These are phyloP conservation scores for Sclerotinia subarctica DNA, from an alignment of 2,329 filamentous ascomycete genomes.

Conservation along the genomic window DNA sequence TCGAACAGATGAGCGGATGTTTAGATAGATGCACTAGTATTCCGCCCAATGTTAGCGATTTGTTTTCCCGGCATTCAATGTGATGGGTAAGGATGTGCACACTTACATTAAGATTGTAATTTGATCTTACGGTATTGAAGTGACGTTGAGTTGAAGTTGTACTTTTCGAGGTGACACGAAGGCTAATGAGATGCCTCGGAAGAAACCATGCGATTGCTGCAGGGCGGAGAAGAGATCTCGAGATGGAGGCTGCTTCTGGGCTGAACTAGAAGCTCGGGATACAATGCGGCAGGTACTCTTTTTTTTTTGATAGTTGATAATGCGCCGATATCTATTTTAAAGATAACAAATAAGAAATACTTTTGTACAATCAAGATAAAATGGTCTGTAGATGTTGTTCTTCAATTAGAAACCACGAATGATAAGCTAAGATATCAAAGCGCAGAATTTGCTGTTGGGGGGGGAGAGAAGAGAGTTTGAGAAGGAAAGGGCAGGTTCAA, in stretches of 20 bases:
- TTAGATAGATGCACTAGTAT: neutral
- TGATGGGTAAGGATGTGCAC: neutral
- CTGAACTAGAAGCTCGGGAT: conserved; percentile 22
- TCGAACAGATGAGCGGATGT: neutral
- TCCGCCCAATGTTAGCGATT: neutral
- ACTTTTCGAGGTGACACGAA: conserved; percentile 26
- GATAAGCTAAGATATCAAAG: conserved; percentile 7
- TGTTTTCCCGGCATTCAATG: neutral
- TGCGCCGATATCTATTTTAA: conserved; percentile 1
- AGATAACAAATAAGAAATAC: neutral
- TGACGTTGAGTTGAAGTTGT: conserved; percentile 20
- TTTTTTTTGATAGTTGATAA: conserved; percentile 18
- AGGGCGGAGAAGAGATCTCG: conserved; percentile 21
- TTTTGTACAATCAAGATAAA: neutral
- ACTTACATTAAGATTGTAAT: conserved; percentile 14
- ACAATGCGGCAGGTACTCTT: conserved; percentile 22
- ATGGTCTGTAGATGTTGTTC: conserved; percentile 4
- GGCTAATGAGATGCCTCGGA: conserved; percentile 27
- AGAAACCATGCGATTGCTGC: conserved; percentile 21
- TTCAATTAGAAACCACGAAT: conserved; percentile 10
- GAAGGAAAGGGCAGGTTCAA: neutral
- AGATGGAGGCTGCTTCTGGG: conserved; percentile 21
- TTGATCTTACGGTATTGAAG: conserved; percentile 1
- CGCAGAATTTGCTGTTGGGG: neutral
- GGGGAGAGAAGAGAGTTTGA: neutral